Base-by-base conservation (phyloP, 495 filamentous ascomycete species). In the Aspergillus nidulans region DNA sequence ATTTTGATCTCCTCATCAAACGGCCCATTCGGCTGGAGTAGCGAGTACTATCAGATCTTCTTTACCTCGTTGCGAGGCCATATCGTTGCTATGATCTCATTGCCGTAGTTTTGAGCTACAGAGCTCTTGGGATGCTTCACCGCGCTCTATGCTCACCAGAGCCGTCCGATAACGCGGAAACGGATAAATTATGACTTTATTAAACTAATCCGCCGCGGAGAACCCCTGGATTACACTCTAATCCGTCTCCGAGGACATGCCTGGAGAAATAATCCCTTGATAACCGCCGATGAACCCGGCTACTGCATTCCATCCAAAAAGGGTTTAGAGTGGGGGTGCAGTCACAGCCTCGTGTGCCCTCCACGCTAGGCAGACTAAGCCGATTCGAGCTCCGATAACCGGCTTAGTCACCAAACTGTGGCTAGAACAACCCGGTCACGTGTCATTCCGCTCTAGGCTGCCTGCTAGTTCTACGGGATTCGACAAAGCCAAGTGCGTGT, bases 311-410 rank as follows among this genome's bases (percentile, higher is more conserved):
- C 30, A 34, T 40, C 55, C 61, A n/a, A 59, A 60, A 56, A 23
- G 21, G 48, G 61, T 20, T 49, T 64, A 64, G 61, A 25, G 61
- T 61, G 61, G 61, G 61, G 61, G 61, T 64, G 43, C 12, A 30
- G 7, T 49, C 32, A 8, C 20, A 39, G 32, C 32, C 47, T 49
- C 47, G 36, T 15, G 19, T 26, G 32, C 44, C 36, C 23, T 25
- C n/a, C n/a, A n/a, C n/a, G n/a, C n/a, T n/a, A n/a, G n/a, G n/a
- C n/a, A n/a, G n/a, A n/a, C n/a, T n/a, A n/a, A n/a, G n/a, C n/a
- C n/a, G 23, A 43, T 15, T 49, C 16, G 30, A 41, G 7, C 36
- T 42, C 23, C 23, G 21, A 40, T 41, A 16, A 19, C 20, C 13
- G 18, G 30, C 43, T 41, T 53, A 40, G 42, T 30, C 49, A 46